Evolutionary conservation across 129 eudicot species (phyloP).

Genomic region (Kitagawia praeruptora): DNA sequence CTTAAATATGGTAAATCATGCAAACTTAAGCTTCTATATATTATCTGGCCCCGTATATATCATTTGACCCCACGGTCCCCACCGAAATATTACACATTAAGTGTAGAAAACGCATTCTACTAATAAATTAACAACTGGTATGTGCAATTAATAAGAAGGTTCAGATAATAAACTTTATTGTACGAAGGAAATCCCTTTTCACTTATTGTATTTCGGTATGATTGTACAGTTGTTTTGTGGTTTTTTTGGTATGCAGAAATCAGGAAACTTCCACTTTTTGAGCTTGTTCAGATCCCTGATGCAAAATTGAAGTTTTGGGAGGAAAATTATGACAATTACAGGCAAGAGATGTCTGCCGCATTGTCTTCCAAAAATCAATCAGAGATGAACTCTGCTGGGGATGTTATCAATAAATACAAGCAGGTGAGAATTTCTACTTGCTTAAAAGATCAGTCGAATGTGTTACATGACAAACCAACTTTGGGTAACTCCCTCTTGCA

Average conservation of each 20-base stretch:
- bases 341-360: slow-evolving; percentile 39
- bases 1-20: neutral
- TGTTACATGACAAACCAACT: neutral
- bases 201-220: too few relatives aligned
- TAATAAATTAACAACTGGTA: too few relatives aligned
- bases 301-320: slow-evolving; percentile 27
- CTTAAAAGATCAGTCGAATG: neutral
- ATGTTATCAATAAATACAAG: slow-evolving; percentile 40
- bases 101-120: too few relatives aligned
- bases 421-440: slow-evolving; percentile 25
- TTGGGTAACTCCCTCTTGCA: neutral
- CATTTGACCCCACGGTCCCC: neutral
- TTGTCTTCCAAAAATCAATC: slow-evolving; percentile 21
- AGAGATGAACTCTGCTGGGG: slow-evolving; percentile 27
- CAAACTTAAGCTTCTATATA: neutral
- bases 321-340: slow-evolving; percentile 30
- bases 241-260: slow-evolving; percentile 26
- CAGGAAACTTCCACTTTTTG: slow-evolving; percentile 49
- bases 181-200: too few relatives aligned
- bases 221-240: neutral
- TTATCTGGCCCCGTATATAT: too few relatives aligned
- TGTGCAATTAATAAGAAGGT: too few relatives aligned
- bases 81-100: neutral
- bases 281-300: slow-evolving; percentile 36
- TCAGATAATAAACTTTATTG: too few relatives aligned